Base-by-base conservation (phyloP, 352 stramenopile genomes). In the Phytopythium chamaehyphon region DNA sequence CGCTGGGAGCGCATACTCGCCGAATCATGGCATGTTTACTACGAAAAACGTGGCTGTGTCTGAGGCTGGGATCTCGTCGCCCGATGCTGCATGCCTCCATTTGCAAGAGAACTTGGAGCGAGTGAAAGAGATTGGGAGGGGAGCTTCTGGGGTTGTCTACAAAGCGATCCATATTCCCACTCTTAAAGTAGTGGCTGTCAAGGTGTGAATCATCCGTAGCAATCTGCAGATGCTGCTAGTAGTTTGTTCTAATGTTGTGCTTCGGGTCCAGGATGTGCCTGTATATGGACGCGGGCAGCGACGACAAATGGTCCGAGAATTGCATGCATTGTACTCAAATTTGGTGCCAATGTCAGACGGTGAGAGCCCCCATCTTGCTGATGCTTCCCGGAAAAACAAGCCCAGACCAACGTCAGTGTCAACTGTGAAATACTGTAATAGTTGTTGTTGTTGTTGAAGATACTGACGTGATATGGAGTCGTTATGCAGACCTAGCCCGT, bases 111-210 rank as follows among this genome's bases (percentile, higher is more conserved):
- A 94, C 33, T 62, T 94, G 28, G 79, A 89, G 28, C 78, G 79
- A 12, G 82, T 94, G 23, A 73, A 72, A 47, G 84, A 94, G 51
- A 66, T 94, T 19, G 84, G 84, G 7, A 68, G 84, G 4, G 84
- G 84, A 15, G 88, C 90, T 26, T 92, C 78, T 28, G 90, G 88
- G 14, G 71, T 92, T 5, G 90, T 97, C 8, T 90, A 93, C 54
- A 92, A 96, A 48, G 84, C 85, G 6, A 86, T 97, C n/a, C 87
- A 97, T 55, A 86, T 96, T 16, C 88, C 89, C 10, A 93, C 81
- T 4, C 57, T 96, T 14, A 96, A 93, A 71, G 74, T 97, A 1
- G 86, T 97, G 4, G 88, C 88, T 15, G 73, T 96, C 31, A 96
- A 97, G 80, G 36, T 57, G 5, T 16, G 15, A 10, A 9, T 33